Evolutionary conservation across 139 green algal genomes (phyloP).

Genomic region (Astrephomene gubernaculifera): DNA sequence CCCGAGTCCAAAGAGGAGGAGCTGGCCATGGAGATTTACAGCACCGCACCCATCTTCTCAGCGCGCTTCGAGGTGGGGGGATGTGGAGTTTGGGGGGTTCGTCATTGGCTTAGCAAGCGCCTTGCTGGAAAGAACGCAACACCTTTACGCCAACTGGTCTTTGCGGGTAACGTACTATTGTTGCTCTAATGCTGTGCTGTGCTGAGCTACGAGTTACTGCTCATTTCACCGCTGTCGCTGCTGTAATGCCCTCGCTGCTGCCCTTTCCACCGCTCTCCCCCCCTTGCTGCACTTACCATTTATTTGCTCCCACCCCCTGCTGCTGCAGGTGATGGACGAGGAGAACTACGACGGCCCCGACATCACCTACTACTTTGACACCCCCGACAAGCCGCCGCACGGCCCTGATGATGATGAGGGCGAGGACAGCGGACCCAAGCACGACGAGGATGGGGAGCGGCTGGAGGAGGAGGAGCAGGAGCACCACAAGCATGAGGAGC

Average conservation of each 20-base stretch:
- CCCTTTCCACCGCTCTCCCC: not conserved
- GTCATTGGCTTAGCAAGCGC: no score
- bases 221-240: no score
- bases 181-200: no score
- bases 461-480: not conserved
- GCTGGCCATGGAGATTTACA: constrained; percentile 83
- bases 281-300: no score
- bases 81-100: no score
- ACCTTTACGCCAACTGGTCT: no score
- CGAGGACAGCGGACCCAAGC: constrained; percentile 33
- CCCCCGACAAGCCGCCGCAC: constrained; percentile 33
- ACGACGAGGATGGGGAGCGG: not conserved
- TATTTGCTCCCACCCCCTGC: no score
- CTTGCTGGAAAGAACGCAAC: no score
- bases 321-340: constrained; percentile 64
- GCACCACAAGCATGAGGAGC: not conserved
- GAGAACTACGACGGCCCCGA: constrained; percentile 86
- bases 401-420: constrained; percentile 48
- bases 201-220: no score
- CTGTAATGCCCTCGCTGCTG: no score
- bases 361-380: constrained; percentile 72
- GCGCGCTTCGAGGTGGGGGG: constrained; percentile 63
- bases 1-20: constrained; percentile 83
- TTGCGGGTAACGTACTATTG: no score
- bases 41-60: constrained; percentile 73